Conservation (phyloP, 2,329 filamentous ascomycete species). For the Verticillium nonalfalfae region DNA sequence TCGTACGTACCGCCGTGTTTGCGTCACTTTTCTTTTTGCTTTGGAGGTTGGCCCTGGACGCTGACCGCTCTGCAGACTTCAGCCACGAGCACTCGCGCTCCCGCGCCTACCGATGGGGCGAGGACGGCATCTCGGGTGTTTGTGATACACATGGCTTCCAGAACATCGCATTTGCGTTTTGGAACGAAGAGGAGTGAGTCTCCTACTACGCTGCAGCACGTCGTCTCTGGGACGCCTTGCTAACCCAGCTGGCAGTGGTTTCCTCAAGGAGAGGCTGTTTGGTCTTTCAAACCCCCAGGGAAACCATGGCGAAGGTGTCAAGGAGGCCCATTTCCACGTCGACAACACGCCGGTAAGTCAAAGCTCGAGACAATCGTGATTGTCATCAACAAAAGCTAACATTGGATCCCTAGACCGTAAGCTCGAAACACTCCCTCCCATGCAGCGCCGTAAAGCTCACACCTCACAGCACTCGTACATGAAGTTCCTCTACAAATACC, state of each 20-base stretch:
- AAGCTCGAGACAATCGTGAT: neutral
- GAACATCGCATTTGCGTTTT: constrained; percentile 93
- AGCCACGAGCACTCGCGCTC: constrained; percentile 87
- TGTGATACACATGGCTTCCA: constrained; percentile 84
- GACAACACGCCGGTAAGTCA: constrained; percentile 74
- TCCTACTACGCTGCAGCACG: constrained; percentile 13
- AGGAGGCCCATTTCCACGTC: constrained; percentile 92
- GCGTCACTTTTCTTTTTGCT: neutral
- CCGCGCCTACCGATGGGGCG: constrained; percentile 88
- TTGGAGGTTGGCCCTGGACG: neutral
- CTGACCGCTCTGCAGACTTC: constrained; percentile 59
- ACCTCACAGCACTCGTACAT: constrained; percentile 81
- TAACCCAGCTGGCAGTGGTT: constrained; percentile 52
- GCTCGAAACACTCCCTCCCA: neutral
- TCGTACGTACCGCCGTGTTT: constrained; percentile 51
- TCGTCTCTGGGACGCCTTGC: neutral
- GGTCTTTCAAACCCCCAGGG: constrained; percentile 94
- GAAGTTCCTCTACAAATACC: constrained; percentile 98
- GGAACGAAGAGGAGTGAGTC: constrained; percentile 91
- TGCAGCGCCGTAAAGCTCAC: constrained; percentile 7
- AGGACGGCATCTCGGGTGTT: constrained; percentile 94
- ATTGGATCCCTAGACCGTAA: constrained; percentile 10
- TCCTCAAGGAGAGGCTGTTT: constrained; percentile 91
- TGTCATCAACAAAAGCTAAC: neutral
- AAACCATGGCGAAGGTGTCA: constrained; percentile 95